Conservation (phyloP, 1,284 basidiomycete genomes). For the Ganoderma meredithae region DNA sequence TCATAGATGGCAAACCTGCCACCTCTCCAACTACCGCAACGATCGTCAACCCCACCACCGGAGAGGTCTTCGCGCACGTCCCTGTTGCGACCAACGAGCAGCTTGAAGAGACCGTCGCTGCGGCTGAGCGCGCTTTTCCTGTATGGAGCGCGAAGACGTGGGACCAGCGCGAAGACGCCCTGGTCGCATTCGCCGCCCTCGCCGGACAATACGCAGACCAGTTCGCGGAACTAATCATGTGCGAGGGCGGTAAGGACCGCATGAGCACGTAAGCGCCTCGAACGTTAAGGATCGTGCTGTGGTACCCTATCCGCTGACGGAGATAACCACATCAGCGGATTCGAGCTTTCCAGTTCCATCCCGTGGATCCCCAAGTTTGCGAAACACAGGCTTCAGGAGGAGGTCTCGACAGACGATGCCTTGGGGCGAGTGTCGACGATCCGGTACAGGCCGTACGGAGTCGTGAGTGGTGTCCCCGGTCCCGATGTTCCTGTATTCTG, state of each 20-base stretch:
- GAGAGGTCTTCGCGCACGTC: constrained; percentile 20
- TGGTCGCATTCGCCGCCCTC: constrained; percentile 14
- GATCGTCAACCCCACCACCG: constrained; percentile 28
- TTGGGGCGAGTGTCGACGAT: constrained; percentile 10
- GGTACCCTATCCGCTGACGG: neutral
- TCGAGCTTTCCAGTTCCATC: constrained; percentile 8
- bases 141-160: constrained; percentile 20
- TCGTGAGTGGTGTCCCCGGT: constrained; percentile 6
- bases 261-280: constrained; percentile 17
- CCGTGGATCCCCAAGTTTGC: constrained; percentile 7
- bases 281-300: neutral
- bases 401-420: constrained; percentile 1
- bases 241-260: constrained; percentile 27
- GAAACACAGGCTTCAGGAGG: constrained; percentile 19
- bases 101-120: constrained; percentile 26
- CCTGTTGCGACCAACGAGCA: constrained; percentile 27
- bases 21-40: constrained; percentile 9
- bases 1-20: constrained; percentile 21
- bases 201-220: constrained; percentile 11
- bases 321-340: neutral
- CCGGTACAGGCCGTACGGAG: constrained; percentile 19
- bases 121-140: constrained; percentile 23
- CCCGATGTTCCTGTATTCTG: neutral
- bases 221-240: constrained; percentile 22
- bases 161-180: constrained; percentile 20